Base-by-base conservation (phyloP, 2,329 filamentous ascomycete genomes). In the Neoscytalidium dimidiatum region DNA sequence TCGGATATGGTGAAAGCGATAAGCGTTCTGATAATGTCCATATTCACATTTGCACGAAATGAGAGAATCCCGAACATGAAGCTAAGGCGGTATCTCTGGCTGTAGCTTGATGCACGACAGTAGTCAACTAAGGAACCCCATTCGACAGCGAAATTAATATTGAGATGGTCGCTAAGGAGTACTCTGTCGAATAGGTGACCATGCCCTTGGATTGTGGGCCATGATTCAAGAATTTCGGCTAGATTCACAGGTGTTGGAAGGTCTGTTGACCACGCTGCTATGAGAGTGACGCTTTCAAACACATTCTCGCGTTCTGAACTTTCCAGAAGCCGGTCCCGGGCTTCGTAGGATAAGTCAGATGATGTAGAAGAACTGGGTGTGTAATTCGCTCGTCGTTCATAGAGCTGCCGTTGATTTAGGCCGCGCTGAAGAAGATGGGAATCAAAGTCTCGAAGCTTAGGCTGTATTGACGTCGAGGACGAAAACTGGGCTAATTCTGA, bases 41-140 rank as follows among this genome's bases (percentile, higher is more conserved):
- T 78, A n/a, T 83, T 71, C 0, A 73, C 71, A 29, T 74, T 67
- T 0, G 70, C 28, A 0, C 74, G 69, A 66, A 82, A 86, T 0
- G 80, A 75, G n/a, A 86, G 70, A 0, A 78, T 68, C 0, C 76
- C 78, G 9, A 85, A 73, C 0, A 82, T 65, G 61, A 85, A 85
- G 72, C 83, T 82, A 17, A 85, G 68, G 1, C 60, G 67, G 58
- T 77, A 79, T 11, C 66, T 68, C 23, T 79, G 73, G 11, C 71
- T 29, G 2, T 14, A 19, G 0, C 60, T 66, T 1, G 71, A 69
- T 0, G 69, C 44, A 23, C 74, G 70, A 41, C 78, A 82, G 3
- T 76, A 70, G 35, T 74, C 75, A 1, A 80, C 75, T 13, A 85
- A 69, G 0, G 77, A 67, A 0, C 82, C 83, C 81, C 81, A 85